These are phyloP conservation scores for Cajanus cajan DNA, from an alignment of 306 rosid genomes.

Conservation along the genomic window DNA sequence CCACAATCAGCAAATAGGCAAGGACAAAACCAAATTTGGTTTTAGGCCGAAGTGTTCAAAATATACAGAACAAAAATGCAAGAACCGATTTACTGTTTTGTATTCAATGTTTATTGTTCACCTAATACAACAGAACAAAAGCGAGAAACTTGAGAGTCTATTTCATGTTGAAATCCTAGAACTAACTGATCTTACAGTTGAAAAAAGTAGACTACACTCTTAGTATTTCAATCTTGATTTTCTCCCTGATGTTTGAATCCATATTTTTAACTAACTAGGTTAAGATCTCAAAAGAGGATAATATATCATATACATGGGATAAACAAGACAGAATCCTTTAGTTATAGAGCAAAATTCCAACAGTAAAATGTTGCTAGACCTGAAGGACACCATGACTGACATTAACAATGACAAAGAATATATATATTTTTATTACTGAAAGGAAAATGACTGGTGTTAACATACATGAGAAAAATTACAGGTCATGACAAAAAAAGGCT, in stretches of 20 bases:
- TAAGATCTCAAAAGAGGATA: background rate
- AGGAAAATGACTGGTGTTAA: background rate
- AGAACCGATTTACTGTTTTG: background rate
- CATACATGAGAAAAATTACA: background rate
- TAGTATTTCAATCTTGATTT: background rate
- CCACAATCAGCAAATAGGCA: background rate
- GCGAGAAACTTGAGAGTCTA: background rate
- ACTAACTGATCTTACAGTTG: background rate
- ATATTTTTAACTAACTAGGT: background rate
- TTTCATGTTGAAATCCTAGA: background rate
- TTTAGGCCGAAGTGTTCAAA: background rate
- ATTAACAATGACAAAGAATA: background rate
- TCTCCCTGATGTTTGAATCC: background rate
- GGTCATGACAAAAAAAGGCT: background rate
- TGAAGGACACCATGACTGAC: background rate
- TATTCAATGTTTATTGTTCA: background rate
- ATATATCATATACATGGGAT: background rate
- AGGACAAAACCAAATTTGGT: background rate
- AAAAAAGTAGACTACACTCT: background rate
- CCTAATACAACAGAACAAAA: conserved; percentile 8
- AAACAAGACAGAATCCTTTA: background rate
- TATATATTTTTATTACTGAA: background rate
- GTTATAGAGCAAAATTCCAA: background rate
- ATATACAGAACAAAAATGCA: conserved; percentile 8
- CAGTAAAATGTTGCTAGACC: background rate